Percentiles rank a stretch among this genome's conserved stretches.
phyloP scores from a whole-genome alignment of 148 eudicot species.

The Spergularia bocconei region DNA sequence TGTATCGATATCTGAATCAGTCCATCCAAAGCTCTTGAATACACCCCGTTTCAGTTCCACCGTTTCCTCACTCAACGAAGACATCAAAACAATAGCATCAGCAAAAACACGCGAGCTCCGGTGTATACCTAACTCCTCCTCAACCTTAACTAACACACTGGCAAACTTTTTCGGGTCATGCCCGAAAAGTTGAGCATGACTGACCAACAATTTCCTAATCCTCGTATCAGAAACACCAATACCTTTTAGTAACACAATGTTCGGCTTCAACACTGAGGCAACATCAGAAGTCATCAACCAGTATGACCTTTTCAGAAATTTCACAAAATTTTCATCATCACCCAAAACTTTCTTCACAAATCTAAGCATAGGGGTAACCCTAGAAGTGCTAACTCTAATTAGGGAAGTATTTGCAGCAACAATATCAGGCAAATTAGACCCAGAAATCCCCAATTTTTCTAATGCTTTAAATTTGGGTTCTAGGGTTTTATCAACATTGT shows the following conservation, averaged over 20 bases:
- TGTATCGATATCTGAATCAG: constrained; percentile 25
- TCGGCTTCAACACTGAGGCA: constrained; percentile 10
- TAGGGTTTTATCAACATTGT: constrained; percentile 37
- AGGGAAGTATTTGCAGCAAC: constrained; percentile 12
- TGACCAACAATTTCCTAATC: constrained; percentile 17
- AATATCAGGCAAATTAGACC: constrained; percentile 19
- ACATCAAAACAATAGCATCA: constrained; percentile 20
- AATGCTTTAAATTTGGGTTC: constrained; percentile 40
- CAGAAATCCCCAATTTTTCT: constrained; percentile 30
- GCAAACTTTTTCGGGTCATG: constrained; percentile 17
- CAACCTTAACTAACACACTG: constrained; percentile 12
- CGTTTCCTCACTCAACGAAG: constrained; percentile 20
- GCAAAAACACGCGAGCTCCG: constrained; percentile 12
- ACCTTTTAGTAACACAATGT: constrained; percentile 19
- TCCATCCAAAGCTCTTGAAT: constrained; percentile 42
- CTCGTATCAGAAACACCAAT: constrained; percentile 25
- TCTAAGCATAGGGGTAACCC: constrained; percentile 6
- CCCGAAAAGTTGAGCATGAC: constrained; percentile 14
- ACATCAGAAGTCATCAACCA: constrained; percentile 20
- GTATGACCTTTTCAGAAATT: constrained; percentile 17
- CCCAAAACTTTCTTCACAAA: constrained; percentile 13
- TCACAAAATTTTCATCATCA: constrained; percentile 9
- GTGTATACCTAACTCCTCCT: constrained; percentile 27
- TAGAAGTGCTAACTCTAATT: neutral
- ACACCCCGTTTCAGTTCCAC: constrained; percentile 17